Percentiles rank a stretch among this genome's conserved stretches.
Conservation (phyloP, 2,329 filamentous ascomycete species). For the Teratosphaeria gauchensis region DNA sequence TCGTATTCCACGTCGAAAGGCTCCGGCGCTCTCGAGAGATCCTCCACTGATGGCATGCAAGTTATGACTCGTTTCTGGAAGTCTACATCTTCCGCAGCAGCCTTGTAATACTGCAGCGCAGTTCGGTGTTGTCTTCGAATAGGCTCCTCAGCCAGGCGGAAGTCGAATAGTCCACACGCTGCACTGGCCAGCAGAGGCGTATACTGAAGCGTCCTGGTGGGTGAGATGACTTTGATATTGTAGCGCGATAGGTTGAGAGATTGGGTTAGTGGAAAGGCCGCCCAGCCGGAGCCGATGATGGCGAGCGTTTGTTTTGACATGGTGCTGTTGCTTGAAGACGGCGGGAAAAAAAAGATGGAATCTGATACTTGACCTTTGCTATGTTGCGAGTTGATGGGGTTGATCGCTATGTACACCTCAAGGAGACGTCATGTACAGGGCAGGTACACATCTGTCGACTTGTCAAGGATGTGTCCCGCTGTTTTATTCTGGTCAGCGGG, state of each 20-base stretch:
- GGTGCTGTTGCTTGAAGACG: not conserved
- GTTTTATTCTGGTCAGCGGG: not conserved
- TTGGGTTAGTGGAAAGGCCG: slow-evolving; percentile 28
- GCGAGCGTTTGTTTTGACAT: slow-evolving; percentile 7
- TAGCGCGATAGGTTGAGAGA: slow-evolving; percentile 27
- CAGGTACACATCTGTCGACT: not conserved
- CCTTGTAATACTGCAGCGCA: slow-evolving; percentile 27
- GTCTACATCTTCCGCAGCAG: slow-evolving; percentile 30
- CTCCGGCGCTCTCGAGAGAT: slow-evolving; percentile 7
- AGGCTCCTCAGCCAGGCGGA: slow-evolving; percentile 37
- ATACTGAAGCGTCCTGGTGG: slow-evolving; percentile 33
- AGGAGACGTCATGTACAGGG: not conserved
- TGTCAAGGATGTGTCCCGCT: not conserved
- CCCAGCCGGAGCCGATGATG: slow-evolving; percentile 31
- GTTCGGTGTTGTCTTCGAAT: slow-evolving; percentile 27
- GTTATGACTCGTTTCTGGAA: slow-evolving; percentile 25
- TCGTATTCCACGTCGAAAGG: slow-evolving; percentile 35
- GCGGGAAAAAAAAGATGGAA: not conserved
- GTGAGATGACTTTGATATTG: slow-evolving; percentile 33
- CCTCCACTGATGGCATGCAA: slow-evolving; percentile 25
- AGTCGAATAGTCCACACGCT: slow-evolving; percentile 37
- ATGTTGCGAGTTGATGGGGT: not conserved
- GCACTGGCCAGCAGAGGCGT: slow-evolving; percentile 38
- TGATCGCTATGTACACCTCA: not conserved
- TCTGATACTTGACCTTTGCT: not conserved